Evolutionary conservation across 2,329 filamentous ascomycete species (phyloP).

Genomic region (Penicillium hordei): DNA sequence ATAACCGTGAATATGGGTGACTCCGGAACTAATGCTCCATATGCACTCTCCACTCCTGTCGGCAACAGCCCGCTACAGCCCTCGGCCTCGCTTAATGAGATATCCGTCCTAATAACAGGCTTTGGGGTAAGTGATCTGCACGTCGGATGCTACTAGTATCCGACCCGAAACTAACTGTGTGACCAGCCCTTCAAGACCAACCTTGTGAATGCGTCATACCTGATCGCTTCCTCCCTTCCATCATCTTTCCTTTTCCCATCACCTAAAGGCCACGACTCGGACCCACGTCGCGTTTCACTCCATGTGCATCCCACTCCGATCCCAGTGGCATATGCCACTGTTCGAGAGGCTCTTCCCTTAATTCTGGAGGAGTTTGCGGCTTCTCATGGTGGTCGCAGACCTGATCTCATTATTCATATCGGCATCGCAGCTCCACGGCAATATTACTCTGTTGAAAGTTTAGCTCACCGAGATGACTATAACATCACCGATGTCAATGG

Average conservation of each 20-base stretch:
- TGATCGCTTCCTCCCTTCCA: conserved; percentile 71
- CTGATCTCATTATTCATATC: conserved; percentile 73
- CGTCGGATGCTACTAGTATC: conserved; percentile 6
- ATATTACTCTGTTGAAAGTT: conserved; percentile 70
- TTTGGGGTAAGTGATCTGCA: conserved; percentile 36
- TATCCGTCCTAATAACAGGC: conserved; percentile 39
- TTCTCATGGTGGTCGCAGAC: conserved; percentile 42
- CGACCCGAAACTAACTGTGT: conserved; percentile 11
- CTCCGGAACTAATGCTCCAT: conserved; percentile 24
- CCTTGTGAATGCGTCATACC: conserved; percentile 75
- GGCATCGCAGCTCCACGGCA: conserved; percentile 69
- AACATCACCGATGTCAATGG: conserved; percentile 68
- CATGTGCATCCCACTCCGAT: conserved; percentile 64
- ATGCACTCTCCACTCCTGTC: conserved; percentile 15
- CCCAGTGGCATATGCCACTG: conserved; percentile 67
- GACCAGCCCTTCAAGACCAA: conserved; percentile 72
- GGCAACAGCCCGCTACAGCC: conserved; percentile 16
- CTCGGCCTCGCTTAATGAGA: conserved; percentile 25
- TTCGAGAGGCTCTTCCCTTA: conserved; percentile 62
- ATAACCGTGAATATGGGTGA: conserved; percentile 34
- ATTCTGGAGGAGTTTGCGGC: conserved; percentile 56
- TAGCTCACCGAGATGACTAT: conserved; percentile 72
- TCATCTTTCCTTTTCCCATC: conserved; percentile 55
- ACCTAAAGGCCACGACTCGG: conserved; percentile 16
- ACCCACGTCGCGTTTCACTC: conserved; percentile 38